Evolutionary conservation across 495 filamentous ascomycete genomes (phyloP).

Genomic region (Hypoxylon trugodes): DNA sequence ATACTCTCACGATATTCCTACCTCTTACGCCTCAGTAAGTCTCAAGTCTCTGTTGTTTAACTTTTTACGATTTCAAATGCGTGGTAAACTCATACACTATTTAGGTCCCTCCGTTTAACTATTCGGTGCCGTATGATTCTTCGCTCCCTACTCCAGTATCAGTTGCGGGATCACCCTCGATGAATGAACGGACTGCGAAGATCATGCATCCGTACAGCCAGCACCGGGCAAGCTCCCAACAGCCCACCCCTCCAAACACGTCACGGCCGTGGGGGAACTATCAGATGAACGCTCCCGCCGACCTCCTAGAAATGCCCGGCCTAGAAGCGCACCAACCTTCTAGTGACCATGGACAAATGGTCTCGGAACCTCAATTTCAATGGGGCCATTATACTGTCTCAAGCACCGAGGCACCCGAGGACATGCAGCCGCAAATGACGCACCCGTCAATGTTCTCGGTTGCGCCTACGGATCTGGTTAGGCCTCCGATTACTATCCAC

Average conservation of each 20-base stretch:
- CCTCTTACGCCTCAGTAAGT: constrained; percentile 43
- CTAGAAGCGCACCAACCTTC: constrained; percentile 42
- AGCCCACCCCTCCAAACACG: constrained; percentile 54
- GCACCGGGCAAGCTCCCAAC: constrained; percentile 46
- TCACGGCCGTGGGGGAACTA: constrained; percentile 51
- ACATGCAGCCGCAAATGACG: constrained; percentile 28
- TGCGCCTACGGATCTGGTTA: constrained; percentile 33
- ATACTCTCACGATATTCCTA: constrained; percentile 42
- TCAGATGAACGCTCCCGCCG: constrained; percentile 44
- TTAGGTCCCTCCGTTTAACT: constrained; percentile 55
- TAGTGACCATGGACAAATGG: constrained; percentile 34
- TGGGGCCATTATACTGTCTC: constrained; percentile 45
- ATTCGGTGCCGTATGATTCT: constrained; percentile 52
- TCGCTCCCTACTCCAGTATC: constrained; percentile 59
- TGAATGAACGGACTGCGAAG: constrained; percentile 51
- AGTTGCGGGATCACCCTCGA: constrained; percentile 52
- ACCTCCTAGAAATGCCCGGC: constrained; percentile 43
- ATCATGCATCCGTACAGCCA: constrained; percentile 47
- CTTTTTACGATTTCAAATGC: not conserved
- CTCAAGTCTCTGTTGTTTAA: not conserved
- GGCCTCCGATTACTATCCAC: constrained; percentile 28
- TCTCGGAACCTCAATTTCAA: constrained; percentile 39
- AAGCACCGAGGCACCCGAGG: constrained; percentile 30
- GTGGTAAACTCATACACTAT: constrained; percentile 26
- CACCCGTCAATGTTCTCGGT: constrained; percentile 34